A percentile compares a stretch with the other conserved stretches of the same genome.
phyloP scores from a whole-genome alignment of 2,329 filamentous ascomycete genomes.

The Diaporthe ilicicola region DNA sequence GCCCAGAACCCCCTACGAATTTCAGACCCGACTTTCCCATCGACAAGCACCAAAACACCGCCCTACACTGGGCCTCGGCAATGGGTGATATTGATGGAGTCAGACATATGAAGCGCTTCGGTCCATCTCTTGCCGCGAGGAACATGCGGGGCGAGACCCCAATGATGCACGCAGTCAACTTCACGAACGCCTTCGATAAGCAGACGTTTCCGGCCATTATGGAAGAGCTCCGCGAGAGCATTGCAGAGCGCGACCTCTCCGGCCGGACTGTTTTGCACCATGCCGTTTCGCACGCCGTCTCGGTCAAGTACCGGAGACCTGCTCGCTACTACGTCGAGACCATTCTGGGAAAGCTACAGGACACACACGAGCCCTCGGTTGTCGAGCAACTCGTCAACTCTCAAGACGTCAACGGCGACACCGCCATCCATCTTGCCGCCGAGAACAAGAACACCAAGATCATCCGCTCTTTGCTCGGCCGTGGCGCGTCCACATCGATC shows the following conservation, averaged over 20 bases:
- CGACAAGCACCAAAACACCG: slow-evolving; percentile 90
- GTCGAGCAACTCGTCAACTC: slow-evolving; percentile 82
- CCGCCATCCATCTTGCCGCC: slow-evolving; percentile 78
- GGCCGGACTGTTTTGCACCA: slow-evolving; percentile 94
- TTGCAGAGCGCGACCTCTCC: slow-evolving; percentile 80
- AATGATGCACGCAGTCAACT: slow-evolving; percentile 92
- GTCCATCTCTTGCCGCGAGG: slow-evolving; percentile 75
- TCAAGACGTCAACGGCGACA: slow-evolving; percentile 89
- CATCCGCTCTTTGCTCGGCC: slow-evolving; percentile 79
- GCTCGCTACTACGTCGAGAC: slow-evolving; percentile 93
- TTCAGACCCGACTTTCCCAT: slow-evolving; percentile 94
- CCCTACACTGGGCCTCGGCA: slow-evolving; percentile 94
- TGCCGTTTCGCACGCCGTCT: slow-evolving; percentile 68
- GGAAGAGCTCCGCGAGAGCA: slow-evolving; percentile 82
- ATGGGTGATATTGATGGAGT: slow-evolving; percentile 97
- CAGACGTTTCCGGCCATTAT: slow-evolving; percentile 87
- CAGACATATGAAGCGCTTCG: slow-evolving; percentile 83
- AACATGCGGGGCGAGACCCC: slow-evolving; percentile 86
- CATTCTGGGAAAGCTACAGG: slow-evolving; percentile 85
- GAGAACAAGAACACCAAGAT: slow-evolving; percentile 90
- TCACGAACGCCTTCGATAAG: slow-evolving; percentile 97
- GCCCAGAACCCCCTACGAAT: slow-evolving; percentile 81
- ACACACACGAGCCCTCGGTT: slow-evolving; percentile 77
- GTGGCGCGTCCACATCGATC: slow-evolving; percentile 85
- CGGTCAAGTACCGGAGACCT: slow-evolving; percentile 79